A percentile compares a stretch with the other conserved stretches of the same genome.
phyloP scores from a whole-genome alignment of 2,329 filamentous ascomycete genomes.

The Ilyonectria mors-panacis region DNA sequence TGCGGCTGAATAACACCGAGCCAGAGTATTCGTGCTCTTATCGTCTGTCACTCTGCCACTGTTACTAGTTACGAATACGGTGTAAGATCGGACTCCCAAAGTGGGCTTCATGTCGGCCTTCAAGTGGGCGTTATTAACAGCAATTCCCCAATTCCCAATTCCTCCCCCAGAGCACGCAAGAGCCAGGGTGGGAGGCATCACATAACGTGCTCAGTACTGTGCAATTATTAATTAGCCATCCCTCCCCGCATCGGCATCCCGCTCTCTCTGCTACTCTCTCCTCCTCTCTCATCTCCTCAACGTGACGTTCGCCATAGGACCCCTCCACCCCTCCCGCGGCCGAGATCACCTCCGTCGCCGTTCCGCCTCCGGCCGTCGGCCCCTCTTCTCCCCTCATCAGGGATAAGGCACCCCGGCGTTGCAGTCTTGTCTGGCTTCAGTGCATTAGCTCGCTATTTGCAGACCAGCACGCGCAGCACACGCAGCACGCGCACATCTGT shows the following conservation, averaged over 20 bases:
- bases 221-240: slow-evolving; percentile 11
- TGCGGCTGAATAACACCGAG: slow-evolving; percentile 2
- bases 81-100: background rate
- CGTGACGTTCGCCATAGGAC: background rate
- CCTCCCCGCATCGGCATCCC: slow-evolving; percentile 5
- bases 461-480: background rate
- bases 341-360: slow-evolving; percentile 22
- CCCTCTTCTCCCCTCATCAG: slow-evolving; percentile 18
- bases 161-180: slow-evolving; percentile 29
- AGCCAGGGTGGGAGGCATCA: slow-evolving; percentile 21
- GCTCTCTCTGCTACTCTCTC: background rate
- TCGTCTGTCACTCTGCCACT: background rate
- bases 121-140: slow-evolving; percentile 2
- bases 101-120: slow-evolving; percentile 16
- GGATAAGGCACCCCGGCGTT: slow-evolving; percentile 2
- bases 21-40: background rate
- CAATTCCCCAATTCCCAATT: slow-evolving; percentile 6
- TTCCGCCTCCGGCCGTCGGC: slow-evolving; percentile 19
- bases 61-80: slow-evolving; percentile 1
- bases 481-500: background rate
- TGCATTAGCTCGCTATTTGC: slow-evolving; percentile 17
- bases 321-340: background rate
- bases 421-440: slow-evolving; percentile 1
- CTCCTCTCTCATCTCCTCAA: slow-evolving; percentile 11
- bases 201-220: slow-evolving; percentile 4